phyloP scores from a whole-genome alignment of 1,284 basidiomycete genomes.

The Leccinum fuscescens region DNA sequence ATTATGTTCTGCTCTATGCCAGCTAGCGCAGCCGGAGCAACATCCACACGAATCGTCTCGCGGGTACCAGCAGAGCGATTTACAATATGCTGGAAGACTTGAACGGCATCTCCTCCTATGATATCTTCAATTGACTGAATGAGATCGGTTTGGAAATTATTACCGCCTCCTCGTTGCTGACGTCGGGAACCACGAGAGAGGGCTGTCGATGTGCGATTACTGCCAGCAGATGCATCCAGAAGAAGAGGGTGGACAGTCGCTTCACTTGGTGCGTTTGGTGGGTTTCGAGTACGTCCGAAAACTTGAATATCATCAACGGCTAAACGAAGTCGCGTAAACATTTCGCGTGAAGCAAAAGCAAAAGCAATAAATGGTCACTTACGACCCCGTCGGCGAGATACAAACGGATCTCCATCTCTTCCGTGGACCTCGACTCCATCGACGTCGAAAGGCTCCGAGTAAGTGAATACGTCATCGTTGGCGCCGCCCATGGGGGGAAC shows the following conservation, averaged over 20 bases:
- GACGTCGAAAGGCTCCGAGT: constrained; percentile 48
- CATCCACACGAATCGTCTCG: constrained; percentile 74
- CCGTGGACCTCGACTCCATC: constrained; percentile 35
- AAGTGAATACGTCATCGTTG: constrained; percentile 52
- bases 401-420: constrained; percentile 48
- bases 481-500: constrained; percentile 33
- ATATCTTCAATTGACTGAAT: constrained; percentile 81
- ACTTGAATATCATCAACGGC: constrained; percentile 56
- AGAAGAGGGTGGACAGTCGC: constrained; percentile 82
- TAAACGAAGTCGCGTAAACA: constrained; percentile 19
- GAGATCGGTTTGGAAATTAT: constrained; percentile 55
- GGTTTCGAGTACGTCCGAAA: constrained; percentile 60
- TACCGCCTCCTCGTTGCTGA: constrained; percentile 51
- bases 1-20: constrained; percentile 54
- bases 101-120: constrained; percentile 78
- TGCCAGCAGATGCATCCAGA: constrained; percentile 55
- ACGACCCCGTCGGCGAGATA: constrained; percentile 55
- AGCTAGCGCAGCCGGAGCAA: constrained; percentile 60
- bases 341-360: neutral
- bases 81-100: constrained; percentile 81
- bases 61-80: constrained; percentile 50
- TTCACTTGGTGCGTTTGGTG: constrained; percentile 51
- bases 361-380: constrained; percentile 20
- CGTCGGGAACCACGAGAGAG: constrained; percentile 56
- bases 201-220: constrained; percentile 43